Evolutionary conservation across 2,329 filamentous ascomycete species (phyloP).

Genomic region (Aureobasidium leucospermi): DNA sequence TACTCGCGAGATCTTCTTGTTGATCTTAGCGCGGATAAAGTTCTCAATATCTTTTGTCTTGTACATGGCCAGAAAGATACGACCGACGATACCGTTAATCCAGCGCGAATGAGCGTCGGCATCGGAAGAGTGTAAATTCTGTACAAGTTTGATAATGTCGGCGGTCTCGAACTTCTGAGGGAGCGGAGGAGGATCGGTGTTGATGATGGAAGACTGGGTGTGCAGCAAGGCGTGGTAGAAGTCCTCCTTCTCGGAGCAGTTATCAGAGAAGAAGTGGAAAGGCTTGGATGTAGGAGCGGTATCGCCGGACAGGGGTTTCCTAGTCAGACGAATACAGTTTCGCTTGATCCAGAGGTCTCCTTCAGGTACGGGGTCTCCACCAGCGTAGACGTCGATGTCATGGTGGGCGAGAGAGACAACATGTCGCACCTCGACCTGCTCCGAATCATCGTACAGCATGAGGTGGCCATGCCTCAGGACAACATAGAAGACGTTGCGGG

Average conservation of each 20-base stretch:
- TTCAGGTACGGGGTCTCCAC: conserved; percentile 62
- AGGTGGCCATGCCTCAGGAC: conserved; percentile 87
- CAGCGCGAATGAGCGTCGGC: conserved; percentile 86
- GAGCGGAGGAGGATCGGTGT: conserved; percentile 53
- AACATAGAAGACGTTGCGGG: conserved; percentile 87
- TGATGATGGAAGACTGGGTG: conserved; percentile 66
- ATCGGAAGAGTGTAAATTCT: conserved; percentile 83
- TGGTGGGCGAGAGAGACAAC: conserved; percentile 90
- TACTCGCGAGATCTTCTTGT: conserved; percentile 91
- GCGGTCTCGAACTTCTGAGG: conserved; percentile 73
- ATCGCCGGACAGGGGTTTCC: conserved; percentile 52
- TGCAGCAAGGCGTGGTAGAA: conserved; percentile 91
- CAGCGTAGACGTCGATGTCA: conserved; percentile 75
- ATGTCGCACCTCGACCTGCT: conserved; percentile 91
- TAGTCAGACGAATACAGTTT: conserved; percentile 76
- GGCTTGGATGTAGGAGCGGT: conserved; percentile 61
- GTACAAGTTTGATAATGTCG: conserved; percentile 82
- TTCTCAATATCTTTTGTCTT: conserved; percentile 75
- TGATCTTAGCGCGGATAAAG: conserved; percentile 75
- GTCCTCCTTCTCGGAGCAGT: conserved; percentile 93
- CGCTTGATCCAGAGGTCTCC: conserved; percentile 94
- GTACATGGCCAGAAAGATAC: conserved; percentile 82
- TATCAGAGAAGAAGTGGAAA: conserved; percentile 91
- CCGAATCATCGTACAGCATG: conserved; percentile 94
- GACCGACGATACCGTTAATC: conserved; percentile 85